Evolutionary conservation across 768 basidiomycete genomes (phyloP).

Genomic region (Termitomyces eurrhizus): DNA sequence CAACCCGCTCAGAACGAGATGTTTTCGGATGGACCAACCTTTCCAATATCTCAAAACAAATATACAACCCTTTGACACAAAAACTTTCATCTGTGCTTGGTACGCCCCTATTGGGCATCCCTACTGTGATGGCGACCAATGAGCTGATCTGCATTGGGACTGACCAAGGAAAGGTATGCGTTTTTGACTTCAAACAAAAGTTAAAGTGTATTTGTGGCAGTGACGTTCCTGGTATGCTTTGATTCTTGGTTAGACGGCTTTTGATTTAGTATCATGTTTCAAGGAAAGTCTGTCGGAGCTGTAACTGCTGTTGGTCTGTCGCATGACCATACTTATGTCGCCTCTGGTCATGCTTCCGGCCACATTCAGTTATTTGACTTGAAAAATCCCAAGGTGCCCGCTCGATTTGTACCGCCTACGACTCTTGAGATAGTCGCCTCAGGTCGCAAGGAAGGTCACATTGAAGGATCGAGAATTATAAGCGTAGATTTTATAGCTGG

Average conservation of each 20-base stretch:
- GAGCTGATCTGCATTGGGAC: slow-evolving; percentile 91
- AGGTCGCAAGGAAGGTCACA: slow-evolving; percentile 83
- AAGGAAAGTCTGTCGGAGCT: slow-evolving; percentile 62
- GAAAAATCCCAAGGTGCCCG: slow-evolving; percentile 60
- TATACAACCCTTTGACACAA: slow-evolving; percentile 49
- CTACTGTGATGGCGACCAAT: slow-evolving; percentile 80
- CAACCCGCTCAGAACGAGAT: slow-evolving; percentile 35
- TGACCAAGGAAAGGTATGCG: slow-evolving; percentile 67
- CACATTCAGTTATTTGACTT: slow-evolving; percentile 86
- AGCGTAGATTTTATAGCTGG: slow-evolving; percentile 85
- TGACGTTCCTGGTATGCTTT: slow-evolving; percentile 52
- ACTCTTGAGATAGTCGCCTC: slow-evolving; percentile 63
- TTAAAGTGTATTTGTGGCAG: slow-evolving; percentile 76
- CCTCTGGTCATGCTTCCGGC: slow-evolving; percentile 81
- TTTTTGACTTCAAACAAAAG: slow-evolving; percentile 91
- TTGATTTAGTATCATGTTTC: slow-evolving; percentile 17
- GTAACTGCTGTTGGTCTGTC: slow-evolving; percentile 91
- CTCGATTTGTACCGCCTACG: slow-evolving; percentile 68
- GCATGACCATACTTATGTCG: slow-evolving; percentile 91
- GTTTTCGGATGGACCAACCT: slow-evolving; percentile 78
- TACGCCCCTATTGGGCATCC: slow-evolving; percentile 52
- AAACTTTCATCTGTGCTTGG: slow-evolving; percentile 66
- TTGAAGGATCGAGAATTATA: slow-evolving; percentile 74
- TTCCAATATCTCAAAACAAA: slow-evolving; percentile 49
- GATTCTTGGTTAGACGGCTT: background rate